Evolutionary conservation across 352 stramenopile species (phyloP).

Genomic region (Globisporangium spinosum): DNA sequence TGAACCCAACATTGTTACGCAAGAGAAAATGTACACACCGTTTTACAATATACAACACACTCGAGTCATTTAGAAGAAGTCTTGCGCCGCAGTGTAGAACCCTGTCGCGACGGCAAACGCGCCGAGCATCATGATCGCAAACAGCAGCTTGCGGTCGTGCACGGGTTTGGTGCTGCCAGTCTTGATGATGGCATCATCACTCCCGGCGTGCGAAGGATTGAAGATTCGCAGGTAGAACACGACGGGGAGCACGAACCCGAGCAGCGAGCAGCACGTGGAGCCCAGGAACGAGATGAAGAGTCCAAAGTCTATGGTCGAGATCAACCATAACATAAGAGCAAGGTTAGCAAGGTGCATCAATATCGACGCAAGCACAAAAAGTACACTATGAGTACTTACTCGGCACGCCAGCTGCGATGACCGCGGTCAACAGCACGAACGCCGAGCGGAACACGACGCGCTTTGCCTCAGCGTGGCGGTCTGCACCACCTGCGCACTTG

Average conservation of each 20-base stretch:
- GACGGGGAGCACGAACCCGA: constrained; percentile 73
- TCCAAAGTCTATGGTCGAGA: constrained; percentile 51
- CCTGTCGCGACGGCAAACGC: constrained; percentile 20
- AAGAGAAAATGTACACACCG: background rate
- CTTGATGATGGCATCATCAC: background rate
- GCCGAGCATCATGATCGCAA: constrained; percentile 20
- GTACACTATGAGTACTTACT: constrained; percentile 11
- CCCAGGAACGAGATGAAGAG: constrained; percentile 76
- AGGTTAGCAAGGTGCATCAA: background rate
- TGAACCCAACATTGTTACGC: background rate
- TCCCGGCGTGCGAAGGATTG: background rate
- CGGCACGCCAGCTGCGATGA: constrained; percentile 21
- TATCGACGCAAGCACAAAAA: background rate
- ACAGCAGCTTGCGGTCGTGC: constrained; percentile 11
- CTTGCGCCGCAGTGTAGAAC: constrained; percentile 21
- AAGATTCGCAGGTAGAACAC: constrained; percentile 66
- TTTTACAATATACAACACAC: background rate
- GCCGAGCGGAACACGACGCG: constrained; percentile 36
- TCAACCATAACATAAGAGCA: background rate
- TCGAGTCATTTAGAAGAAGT: constrained; percentile 17
- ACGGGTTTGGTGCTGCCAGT: background rate
- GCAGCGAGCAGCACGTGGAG: constrained; percentile 63
- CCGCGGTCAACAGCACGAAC: constrained; percentile 31
- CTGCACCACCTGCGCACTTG: background rate
- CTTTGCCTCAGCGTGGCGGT: constrained; percentile 1